A percentile compares a stretch with the other conserved stretches of the same genome.
These are phyloP conservation scores for Teratosphaeria zuluensis DNA, from an alignment of 2,329 filamentous ascomycete genomes.

Conservation along the genomic window DNA sequence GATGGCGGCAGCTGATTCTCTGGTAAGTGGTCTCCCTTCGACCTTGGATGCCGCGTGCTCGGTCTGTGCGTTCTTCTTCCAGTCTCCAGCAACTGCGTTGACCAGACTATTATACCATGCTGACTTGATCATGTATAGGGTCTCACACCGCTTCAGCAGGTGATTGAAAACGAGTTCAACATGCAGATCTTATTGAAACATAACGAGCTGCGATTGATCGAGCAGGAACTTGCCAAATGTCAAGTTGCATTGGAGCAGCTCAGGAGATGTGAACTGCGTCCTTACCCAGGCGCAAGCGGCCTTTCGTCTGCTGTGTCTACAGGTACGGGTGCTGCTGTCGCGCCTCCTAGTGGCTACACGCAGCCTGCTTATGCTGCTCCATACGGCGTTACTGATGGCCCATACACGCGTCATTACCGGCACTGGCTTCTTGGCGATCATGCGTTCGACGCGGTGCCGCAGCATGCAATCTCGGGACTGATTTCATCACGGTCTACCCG, in stretches of 20 bases:
- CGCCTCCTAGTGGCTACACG: slow-evolving; percentile 50
- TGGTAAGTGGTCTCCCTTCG: background rate
- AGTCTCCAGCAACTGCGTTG: no score
- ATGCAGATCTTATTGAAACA: slow-evolving; percentile 91
- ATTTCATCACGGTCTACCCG: slow-evolving; percentile 68
- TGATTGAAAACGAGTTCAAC: slow-evolving; percentile 77
- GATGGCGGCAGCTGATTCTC: background rate
- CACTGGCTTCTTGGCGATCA: slow-evolving; percentile 90
- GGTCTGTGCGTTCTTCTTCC: no score
- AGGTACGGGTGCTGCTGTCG: slow-evolving; percentile 64
- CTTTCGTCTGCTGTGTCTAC: slow-evolving; percentile 60
- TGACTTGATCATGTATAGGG: background rate
- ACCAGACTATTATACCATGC: background rate
- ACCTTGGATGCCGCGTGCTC: no score
- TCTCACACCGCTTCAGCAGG: slow-evolving; percentile 52
- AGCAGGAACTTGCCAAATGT: slow-evolving; percentile 93
- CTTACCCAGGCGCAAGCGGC: slow-evolving; percentile 65
- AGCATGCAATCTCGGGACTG: slow-evolving; percentile 10
- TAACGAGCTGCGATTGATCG: slow-evolving; percentile 83
- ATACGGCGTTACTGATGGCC: slow-evolving; percentile 83
- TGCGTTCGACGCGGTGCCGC: slow-evolving; percentile 57
- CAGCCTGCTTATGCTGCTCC: slow-evolving; percentile 72
- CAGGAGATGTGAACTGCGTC: slow-evolving; percentile 82
- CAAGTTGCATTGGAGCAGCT: slow-evolving; percentile 89
- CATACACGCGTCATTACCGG: slow-evolving; percentile 88